phyloP scores from a whole-genome alignment of 2,329 filamentous ascomycete genomes.

The Nemania serpens region DNA sequence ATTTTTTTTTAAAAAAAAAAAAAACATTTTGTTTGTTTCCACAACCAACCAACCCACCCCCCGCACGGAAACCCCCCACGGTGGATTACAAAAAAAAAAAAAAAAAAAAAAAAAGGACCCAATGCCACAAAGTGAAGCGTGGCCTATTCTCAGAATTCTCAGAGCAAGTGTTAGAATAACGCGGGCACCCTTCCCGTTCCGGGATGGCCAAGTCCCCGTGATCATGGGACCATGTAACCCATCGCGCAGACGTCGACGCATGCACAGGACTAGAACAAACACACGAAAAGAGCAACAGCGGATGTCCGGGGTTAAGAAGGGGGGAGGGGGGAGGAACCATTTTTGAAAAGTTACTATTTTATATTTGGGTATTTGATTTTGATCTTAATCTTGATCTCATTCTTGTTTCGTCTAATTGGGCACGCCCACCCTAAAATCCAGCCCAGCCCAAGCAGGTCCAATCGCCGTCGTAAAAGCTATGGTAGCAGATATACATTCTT shows the following conservation, averaged over 20 bases:
- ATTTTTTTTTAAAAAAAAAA: too few species aligned
- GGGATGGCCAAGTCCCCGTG: slow-evolving; percentile 17
- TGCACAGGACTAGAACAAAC: slow-evolving; percentile 14
- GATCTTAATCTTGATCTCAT: slow-evolving; percentile 1
- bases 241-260: slow-evolving; percentile 27
- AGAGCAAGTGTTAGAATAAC: too few species aligned
- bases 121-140: too few species aligned
- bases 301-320: not conserved
- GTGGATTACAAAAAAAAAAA: too few species aligned
- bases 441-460: too few species aligned
- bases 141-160: too few species aligned
- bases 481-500: slow-evolving; percentile 9
- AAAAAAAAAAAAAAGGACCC: too few species aligned
- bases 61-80: too few species aligned
- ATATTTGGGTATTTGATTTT: slow-evolving; percentile 10
- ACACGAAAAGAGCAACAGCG: slow-evolving; percentile 1
- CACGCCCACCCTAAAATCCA: slow-evolving; percentile 13
- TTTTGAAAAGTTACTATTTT: slow-evolving; percentile 4
- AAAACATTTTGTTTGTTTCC: too few species aligned
- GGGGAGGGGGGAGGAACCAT: too few species aligned
- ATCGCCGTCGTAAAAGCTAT: not conserved
- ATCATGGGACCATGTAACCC: slow-evolving; percentile 25
- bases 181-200: too few species aligned
- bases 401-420: slow-evolving; percentile 6
- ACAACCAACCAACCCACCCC: too few species aligned